Evolutionary conservation across 176 grass and related monocot species (phyloP), one percentile per base, ranked within the genome.

Genomic region (Triticum turgidum): DNA sequence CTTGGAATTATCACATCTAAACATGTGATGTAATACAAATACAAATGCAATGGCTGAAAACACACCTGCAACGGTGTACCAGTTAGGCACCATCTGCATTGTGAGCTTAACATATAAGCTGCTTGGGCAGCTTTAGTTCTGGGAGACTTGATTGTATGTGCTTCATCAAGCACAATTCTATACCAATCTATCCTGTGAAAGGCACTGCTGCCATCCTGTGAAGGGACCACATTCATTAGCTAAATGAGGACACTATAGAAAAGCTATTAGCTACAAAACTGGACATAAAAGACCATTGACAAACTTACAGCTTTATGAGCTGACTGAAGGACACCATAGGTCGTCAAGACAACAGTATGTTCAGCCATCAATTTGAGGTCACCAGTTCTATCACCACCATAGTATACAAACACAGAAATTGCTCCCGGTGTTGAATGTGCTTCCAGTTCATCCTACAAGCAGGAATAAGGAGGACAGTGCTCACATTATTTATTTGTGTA

Each of bases 81-180:
- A 9, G 96, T 98, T 77, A 98, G 92, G 78, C 96, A 98, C 96
- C 93, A 98, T 87, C 93, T 92, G 91, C 93, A 95, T 45, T 95
- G 80, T 34, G 96, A 86, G 11, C 51, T 90, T 62, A 98, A 93
- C 58, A 76, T 84, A 84, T 86, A 93, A 44, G 96, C 89, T 73
- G 96, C 87, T 85, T 93, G 93, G 52, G 96, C 93, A 17, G 56
- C 89, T 90, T 82, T 91, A 61, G 88, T 89, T 89, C 86, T 98
- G 7, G 91, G 89, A 62, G 81, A 93, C 86, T 98, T 98, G 65
- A 98, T 98, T 34, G 66, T 95, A 69, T 98, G 96, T 7, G 93
- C 96, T 88, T 98, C 96, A 90, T 98, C 93, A 74, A 98, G 84
- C 37, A 98, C 93, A 49, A 98, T 70, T 91, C 96, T 93, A 83